Conservation (phyloP, 306 rosid genomes). For the Mimosa bimucronata region DNA sequence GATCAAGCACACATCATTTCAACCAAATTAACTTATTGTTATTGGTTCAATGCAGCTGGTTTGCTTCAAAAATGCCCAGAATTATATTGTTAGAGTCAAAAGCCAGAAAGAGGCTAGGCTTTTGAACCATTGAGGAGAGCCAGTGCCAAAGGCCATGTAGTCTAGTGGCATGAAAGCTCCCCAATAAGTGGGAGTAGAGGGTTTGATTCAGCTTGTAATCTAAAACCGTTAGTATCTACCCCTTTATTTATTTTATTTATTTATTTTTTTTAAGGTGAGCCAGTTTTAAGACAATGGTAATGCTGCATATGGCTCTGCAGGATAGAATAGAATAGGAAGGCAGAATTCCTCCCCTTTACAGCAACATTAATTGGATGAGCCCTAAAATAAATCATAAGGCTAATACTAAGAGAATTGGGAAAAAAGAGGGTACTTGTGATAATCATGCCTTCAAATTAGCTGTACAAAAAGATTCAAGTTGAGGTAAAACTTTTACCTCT, state of each 20-base stretch:
- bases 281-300: background rate
- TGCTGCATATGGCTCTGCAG: background rate
- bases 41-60: background rate
- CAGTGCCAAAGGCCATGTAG: background rate
- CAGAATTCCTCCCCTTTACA: background rate
- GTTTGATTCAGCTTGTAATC: too few species aligned
- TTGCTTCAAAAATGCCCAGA: constrained; percentile 23
- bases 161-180: too few species aligned
- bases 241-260: too few species aligned
- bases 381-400: background rate
- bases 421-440: constrained; percentile 16
- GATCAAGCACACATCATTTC: constrained; percentile 9
- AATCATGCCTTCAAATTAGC: constrained; percentile 27
- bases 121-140: constrained; percentile 11
- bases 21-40: constrained; percentile 1
- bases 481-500: constrained; percentile 58
- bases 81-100: background rate
- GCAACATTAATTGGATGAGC: background rate
- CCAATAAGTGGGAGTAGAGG: too few species aligned
- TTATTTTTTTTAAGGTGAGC: background rate
- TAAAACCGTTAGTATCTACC: too few species aligned
- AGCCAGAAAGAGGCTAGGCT: background rate
- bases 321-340: background rate
- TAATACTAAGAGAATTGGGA: background rate
- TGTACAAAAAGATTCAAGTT: constrained; percentile 12